Evolutionary conservation across 257 asterid genomes (phyloP).

Genomic region (Ajuga chamaepitys): DNA sequence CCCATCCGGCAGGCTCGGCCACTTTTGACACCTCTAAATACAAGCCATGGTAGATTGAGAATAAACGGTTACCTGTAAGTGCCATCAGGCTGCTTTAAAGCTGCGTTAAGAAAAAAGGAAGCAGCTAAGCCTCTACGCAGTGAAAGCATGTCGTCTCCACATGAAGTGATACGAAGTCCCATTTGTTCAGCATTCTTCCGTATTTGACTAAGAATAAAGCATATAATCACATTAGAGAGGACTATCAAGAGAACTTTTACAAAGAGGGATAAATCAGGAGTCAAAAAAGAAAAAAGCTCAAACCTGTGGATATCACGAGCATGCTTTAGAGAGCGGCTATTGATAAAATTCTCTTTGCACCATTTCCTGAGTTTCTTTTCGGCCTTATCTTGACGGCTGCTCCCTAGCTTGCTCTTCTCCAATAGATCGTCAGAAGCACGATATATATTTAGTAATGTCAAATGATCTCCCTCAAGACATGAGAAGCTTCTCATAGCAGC

Average conservation of each 20-base stretch:
- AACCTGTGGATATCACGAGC: conserved; percentile 96
- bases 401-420: conserved; percentile 46
- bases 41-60: no score
- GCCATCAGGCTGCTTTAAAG: conserved; percentile 89
- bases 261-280: not conserved
- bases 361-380: conserved; percentile 82
- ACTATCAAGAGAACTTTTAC: not conserved
- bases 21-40: no score
- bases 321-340: conserved; percentile 81
- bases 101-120: conserved; percentile 93
- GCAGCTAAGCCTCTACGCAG: conserved; percentile 87
- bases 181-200: conserved; percentile 66
- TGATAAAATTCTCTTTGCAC: conserved; percentile 91
- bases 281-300: conserved; percentile 3
- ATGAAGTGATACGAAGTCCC: conserved; percentile 65
- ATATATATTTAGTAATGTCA: conserved; percentile 73
- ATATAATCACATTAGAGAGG: conserved; percentile 6
- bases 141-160: conserved; percentile 75
- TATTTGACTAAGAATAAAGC: conserved; percentile 61
- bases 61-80: conserved; percentile 56
- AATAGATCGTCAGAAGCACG: conserved; percentile 71
- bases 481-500: conserved; percentile 74
- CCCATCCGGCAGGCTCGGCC: no score
- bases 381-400: conserved; percentile 51
- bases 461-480: conserved; percentile 85